These are phyloP conservation scores for Fermentozyma sake DNA, from an alignment of 1,139 yeast species.

Conservation along the genomic window DNA sequence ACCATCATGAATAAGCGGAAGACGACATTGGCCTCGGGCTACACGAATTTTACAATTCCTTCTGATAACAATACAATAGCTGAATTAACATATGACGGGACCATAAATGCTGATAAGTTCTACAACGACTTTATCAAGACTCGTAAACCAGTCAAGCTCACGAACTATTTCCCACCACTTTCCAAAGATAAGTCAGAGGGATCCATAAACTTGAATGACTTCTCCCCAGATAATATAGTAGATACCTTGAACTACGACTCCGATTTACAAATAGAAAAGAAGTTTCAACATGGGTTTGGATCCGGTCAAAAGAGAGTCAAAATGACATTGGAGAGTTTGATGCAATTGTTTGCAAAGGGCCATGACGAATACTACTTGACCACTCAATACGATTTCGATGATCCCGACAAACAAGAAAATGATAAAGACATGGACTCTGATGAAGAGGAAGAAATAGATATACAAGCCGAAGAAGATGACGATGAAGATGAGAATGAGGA, in stretches of 20 bases:
- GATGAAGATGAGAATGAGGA: conserved; percentile 11
- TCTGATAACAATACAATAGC: conserved; percentile 7
- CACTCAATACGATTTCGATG: conserved; percentile 56
- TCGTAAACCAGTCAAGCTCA: conserved; percentile 9
- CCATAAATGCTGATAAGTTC: conserved; percentile 3
- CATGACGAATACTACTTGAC: conserved; percentile 53
- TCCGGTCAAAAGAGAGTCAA: conserved; percentile 50
- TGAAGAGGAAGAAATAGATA: conserved; percentile 9
- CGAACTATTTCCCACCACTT: conserved; percentile 4
- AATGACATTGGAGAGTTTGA: conserved; percentile 45
- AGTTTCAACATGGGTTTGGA: conserved; percentile 59
- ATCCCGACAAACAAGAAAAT: conserved; percentile 11
- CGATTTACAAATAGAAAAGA: conserved; percentile 52
- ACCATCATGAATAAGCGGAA: too few relatives aligned
- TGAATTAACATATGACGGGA: neutral
- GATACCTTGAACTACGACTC: conserved; percentile 26
- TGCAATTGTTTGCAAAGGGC: conserved; percentile 34
- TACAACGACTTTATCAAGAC: conserved; percentile 5
- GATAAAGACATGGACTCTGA: conserved; percentile 7
- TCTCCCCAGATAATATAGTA: conserved; percentile 33
- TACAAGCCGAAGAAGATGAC: conserved; percentile 3
- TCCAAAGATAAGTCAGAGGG: neutral
- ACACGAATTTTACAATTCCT: conserved; percentile 1
- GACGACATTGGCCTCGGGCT: too few relatives aligned
- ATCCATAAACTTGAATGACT: conserved; percentile 21